Evolutionary conservation across 169 alveolate genomes (phyloP).

Genomic region (Cryptosporidium meleagridis): DNA sequence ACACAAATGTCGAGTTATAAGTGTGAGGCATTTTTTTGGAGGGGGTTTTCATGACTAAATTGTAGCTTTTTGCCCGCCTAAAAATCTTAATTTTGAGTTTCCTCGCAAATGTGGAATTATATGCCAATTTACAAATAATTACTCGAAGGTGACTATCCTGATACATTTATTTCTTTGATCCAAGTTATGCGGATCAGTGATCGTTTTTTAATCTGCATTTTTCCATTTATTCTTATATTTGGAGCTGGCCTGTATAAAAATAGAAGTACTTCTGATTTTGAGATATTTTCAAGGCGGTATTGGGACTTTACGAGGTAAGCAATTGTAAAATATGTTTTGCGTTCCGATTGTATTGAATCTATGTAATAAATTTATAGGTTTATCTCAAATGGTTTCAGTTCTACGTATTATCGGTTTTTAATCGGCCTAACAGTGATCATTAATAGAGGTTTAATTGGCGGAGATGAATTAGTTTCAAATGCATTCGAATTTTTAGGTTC

Average conservation of each 20-base stretch:
- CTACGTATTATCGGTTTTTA: neutral
- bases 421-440: slow-evolving; percentile 6
- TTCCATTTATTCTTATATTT: neutral
- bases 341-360: neutral
- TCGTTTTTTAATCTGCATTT: neutral
- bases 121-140: neutral
- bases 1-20: slow-evolving; percentile 30
- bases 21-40: slow-evolving; percentile 51
- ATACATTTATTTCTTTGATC: neutral
- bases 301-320: slow-evolving; percentile 54
- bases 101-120: too few species aligned
- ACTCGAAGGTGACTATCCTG: neutral
- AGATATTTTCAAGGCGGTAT: slow-evolving; percentile 4
- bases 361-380: neutral
- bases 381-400: neutral
- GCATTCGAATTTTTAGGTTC: neutral
- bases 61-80: neutral
- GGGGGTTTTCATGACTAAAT: neutral
- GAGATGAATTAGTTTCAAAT: slow-evolving; percentile 6
- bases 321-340: neutral
- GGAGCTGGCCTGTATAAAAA: slow-evolving; percentile 2
- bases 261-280: neutral
- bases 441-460: slow-evolving; percentile 34
- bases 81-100: neutral
- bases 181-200: slow-evolving; percentile 1